phyloP scores from a whole-genome alignment of 306 rosid species.

The Bauhinia variegata region DNA sequence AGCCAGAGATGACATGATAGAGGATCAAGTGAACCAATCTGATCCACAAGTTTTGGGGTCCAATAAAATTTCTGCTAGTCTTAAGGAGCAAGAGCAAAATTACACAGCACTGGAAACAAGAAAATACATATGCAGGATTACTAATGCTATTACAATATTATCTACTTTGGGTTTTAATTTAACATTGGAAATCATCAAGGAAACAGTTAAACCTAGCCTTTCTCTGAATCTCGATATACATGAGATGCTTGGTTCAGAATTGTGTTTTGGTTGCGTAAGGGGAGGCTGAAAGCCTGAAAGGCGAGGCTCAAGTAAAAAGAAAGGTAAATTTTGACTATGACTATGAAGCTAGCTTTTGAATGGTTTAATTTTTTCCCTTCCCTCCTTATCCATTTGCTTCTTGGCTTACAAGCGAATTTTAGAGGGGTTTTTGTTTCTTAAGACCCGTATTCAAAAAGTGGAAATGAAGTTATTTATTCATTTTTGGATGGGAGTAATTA shows the following conservation, averaged over 20 bases:
- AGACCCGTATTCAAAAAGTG: too few relatives aligned
- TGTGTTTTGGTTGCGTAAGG: slow-evolving; percentile 76
- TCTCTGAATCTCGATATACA: slow-evolving; percentile 61
- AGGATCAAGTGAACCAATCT: slow-evolving; percentile 58
- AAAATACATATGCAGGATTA: slow-evolving; percentile 71
- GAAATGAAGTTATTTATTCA: too few relatives aligned
- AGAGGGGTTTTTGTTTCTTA: background rate
- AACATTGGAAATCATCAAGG: slow-evolving; percentile 63
- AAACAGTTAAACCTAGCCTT: slow-evolving; percentile 59
- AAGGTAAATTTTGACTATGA: slow-evolving; percentile 36
- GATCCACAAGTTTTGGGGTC: slow-evolving; percentile 43
- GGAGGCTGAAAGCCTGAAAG: slow-evolving; percentile 84
- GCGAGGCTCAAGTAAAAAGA: slow-evolving; percentile 64
- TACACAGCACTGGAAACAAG: slow-evolving; percentile 62
- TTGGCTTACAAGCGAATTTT: background rate
- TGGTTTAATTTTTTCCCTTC: background rate
- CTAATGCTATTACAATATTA: slow-evolving; percentile 76
- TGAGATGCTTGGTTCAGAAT: slow-evolving; percentile 90
- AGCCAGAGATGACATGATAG: slow-evolving; percentile 59
- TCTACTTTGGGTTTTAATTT: slow-evolving; percentile 68
- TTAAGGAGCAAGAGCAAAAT: slow-evolving; percentile 62
- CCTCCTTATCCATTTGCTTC: background rate
- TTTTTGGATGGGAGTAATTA: too few relatives aligned
- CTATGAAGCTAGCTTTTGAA: background rate
- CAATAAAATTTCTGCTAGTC: slow-evolving; percentile 10